Percentiles rank a stretch among this genome's conserved stretches.
Evolutionary conservation across 1,284 basidiomycete genomes (phyloP).

Genomic region (Coniferiporia weirii): DNA sequence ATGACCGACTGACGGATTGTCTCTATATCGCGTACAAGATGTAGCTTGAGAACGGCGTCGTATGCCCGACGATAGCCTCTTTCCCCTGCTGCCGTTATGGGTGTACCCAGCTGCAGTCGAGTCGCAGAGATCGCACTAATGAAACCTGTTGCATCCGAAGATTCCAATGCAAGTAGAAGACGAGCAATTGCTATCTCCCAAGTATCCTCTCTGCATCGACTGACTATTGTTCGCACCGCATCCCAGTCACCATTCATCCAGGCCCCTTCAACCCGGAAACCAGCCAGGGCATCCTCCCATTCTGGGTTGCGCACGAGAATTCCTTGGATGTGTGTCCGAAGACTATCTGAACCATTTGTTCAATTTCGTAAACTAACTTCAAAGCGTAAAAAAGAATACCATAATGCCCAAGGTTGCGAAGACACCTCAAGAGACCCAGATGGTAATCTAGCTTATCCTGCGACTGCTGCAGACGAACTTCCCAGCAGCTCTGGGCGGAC

Average conservation of each 20-base stretch:
- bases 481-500: conserved; percentile 99
- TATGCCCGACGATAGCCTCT: conserved; percentile 85
- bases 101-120: conserved; percentile 72
- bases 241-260: conserved; percentile 96
- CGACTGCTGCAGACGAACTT: conserved; percentile 88
- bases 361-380: not conserved
- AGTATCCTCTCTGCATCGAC: conserved; percentile 42
- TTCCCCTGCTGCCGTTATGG: conserved; percentile 76
- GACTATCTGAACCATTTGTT: conserved; percentile 60
- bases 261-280: conserved; percentile 90
- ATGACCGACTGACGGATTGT: conserved; percentile 54
- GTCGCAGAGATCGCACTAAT: conserved; percentile 56
- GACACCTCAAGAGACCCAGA: conserved; percentile 84
- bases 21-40: conserved; percentile 86
- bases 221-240: conserved; percentile 62
- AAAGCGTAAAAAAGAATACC: conserved; percentile 46
- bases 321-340: conserved; percentile 93
- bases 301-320: conserved; percentile 82
- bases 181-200: conserved; percentile 77
- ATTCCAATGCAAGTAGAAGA: conserved; percentile 77
- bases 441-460: conserved; percentile 90
- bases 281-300: conserved; percentile 77
- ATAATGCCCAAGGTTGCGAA: conserved; percentile 95
- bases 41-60: conserved; percentile 82
- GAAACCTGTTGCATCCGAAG: conserved; percentile 43